phyloP scores from a whole-genome alignment of 1,284 basidiomycete genomes.

The Trametes sp. region DNA sequence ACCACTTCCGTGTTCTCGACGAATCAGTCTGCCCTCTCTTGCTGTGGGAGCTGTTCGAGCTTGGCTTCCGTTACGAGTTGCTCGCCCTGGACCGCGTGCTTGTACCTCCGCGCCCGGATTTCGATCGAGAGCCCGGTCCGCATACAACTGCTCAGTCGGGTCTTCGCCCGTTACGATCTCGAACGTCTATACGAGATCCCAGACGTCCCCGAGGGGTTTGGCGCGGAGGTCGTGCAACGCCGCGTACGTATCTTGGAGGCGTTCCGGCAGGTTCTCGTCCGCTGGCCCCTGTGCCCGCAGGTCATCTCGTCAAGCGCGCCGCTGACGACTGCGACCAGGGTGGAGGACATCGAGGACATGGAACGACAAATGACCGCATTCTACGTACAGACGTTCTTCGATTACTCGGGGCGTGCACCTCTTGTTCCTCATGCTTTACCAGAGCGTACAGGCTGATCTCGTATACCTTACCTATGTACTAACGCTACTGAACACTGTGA shows the following conservation, averaged over 20 bases:
- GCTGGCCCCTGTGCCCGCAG: no score
- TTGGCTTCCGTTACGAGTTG: conserved; percentile 25
- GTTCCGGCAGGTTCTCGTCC: conserved; percentile 4
- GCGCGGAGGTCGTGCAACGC: neutral
- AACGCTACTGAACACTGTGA: no score
- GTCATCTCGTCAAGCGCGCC: no score
- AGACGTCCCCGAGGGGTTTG: neutral
- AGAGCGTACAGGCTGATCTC: no score
- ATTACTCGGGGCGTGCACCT: conserved; percentile 9
- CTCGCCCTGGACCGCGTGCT: no score
- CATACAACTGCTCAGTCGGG: neutral
- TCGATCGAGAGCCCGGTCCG: no score
- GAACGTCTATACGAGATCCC: no score
- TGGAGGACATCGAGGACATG: neutral
- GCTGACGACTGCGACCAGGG: no score
- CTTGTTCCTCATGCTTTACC: conserved; percentile 6
- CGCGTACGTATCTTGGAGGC: conserved; percentile 9
- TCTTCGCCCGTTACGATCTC: neutral
- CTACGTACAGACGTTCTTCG: conserved; percentile 10
- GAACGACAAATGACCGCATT: conserved; percentile 1
- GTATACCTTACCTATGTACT: no score
- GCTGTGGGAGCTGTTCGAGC: conserved; percentile 22
- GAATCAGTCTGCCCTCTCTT: neutral
- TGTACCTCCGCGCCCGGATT: conserved; percentile 9
- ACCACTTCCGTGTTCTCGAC: no score